Base-by-base conservation (phyloP, 805 yeast genomes). In the Ogataea methylovora region DNA sequence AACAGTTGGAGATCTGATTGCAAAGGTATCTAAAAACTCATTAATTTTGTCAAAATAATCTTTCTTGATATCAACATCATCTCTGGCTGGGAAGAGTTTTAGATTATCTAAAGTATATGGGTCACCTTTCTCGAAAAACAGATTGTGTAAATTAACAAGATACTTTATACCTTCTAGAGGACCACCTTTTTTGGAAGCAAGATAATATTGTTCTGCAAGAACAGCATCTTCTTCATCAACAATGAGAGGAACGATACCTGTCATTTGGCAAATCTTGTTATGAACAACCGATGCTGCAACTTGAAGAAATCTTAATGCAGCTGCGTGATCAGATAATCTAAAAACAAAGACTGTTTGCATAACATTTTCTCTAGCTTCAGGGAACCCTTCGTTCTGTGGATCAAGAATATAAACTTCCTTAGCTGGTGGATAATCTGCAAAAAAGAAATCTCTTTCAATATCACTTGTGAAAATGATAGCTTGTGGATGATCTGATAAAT, bases 221-320 rank as follows among this genome's bases (percentile, higher is more conserved):
- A 40, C 35, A 17, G 35, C 36, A 38, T 57, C 59, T 8, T 32
- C 27, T 4, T 37, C 45, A 10, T 46, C 37, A 5, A 51, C 55
- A 8, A 56, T 49, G 3, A 82, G 38, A 0, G 97, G 95, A n/a
- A 90, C 61, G 3, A 90, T 41, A 6, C 97, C 98, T 33, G 90
- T 50, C 54, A 88, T 81, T 43, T 87, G 82, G 0, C 95, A 84
- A 13, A 83, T 66, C 1, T 76, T 74, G 28, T 73, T 69, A 10
- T 68, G 63, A n/a, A 76, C 47, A 3, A 76, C 60, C 2, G 71
- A 54, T 18, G 67, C 63, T 2, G 79, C 46, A 23, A 76, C 61
- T 8, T 79, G 62, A 14, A 70, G 56, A 20, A 79, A 53, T 2
- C 69, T 72, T 13, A 61, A 51, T 14, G 79, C 46, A 38, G 83